These are phyloP conservation scores for Grosmannia serpens DNA, from an alignment of 2,329 filamentous ascomycete genomes.

Conservation along the genomic window DNA sequence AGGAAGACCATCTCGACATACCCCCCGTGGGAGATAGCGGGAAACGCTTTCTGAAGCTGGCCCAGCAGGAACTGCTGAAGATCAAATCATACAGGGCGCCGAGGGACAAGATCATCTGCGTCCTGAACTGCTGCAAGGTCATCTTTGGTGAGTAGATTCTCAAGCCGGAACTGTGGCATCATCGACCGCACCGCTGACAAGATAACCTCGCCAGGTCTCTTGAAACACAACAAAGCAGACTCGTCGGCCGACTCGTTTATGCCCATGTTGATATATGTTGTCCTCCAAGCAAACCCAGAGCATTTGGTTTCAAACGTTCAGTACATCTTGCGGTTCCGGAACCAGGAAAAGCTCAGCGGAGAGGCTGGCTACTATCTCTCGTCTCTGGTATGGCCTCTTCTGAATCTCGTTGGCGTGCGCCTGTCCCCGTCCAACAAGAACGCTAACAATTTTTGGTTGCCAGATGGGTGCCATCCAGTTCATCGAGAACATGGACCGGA, in stretches of 20 bases:
- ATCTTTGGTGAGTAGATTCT: slow-evolving; percentile 63
- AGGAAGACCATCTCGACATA: slow-evolving; percentile 89
- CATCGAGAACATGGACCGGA: slow-evolving; percentile 91
- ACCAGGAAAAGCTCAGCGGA: slow-evolving; percentile 94
- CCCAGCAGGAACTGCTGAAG: slow-evolving; percentile 89
- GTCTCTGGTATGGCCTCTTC: slow-evolving; percentile 52
- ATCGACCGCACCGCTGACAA: no score
- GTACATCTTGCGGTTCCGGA: slow-evolving; percentile 92
- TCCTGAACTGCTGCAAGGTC: slow-evolving; percentile 97
- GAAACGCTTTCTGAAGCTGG: slow-evolving; percentile 74
- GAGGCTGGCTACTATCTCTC: slow-evolving; percentile 98
- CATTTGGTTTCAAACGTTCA: slow-evolving; percentile 96
- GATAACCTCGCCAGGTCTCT: slow-evolving; percentile 44
- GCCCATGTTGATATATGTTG: slow-evolving; percentile 88
- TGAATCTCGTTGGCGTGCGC: not conserved
- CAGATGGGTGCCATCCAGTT: slow-evolving; percentile 91
- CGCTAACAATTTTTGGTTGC: not conserved
- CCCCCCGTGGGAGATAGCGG: slow-evolving; percentile 74
- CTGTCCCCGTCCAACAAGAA: not conserved
- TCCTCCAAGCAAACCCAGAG: slow-evolving; percentile 87
- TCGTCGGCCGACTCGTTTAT: slow-evolving; percentile 95
- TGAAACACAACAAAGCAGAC: slow-evolving; percentile 86
- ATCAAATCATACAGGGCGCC: slow-evolving; percentile 97
- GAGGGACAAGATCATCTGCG: slow-evolving; percentile 95
- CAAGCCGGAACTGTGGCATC: no score